Evolutionary conservation across 208 protist species (phyloP).

Genomic region (Tritrichomonas musculus): DNA sequence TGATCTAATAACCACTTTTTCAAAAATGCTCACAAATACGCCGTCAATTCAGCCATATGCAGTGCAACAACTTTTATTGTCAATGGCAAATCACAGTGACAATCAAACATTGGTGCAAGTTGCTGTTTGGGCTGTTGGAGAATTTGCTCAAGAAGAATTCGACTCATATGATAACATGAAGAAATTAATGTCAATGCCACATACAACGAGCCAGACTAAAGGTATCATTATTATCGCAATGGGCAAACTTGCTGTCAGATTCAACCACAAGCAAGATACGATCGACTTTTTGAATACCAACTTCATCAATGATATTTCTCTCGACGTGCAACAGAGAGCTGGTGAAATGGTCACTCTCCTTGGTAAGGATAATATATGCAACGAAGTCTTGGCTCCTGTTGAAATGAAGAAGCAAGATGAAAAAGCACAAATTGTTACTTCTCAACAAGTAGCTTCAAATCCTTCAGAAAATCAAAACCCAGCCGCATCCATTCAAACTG

Average conservation of each 20-base stretch:
- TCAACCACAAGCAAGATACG: neutral
- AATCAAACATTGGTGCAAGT: neutral
- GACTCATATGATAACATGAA: neutral
- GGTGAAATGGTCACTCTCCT: neutral
- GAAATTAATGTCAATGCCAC: neutral
- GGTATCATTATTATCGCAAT: neutral
- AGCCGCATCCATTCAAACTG: no score
- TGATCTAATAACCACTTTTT: neutral
- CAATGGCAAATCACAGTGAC: neutral
- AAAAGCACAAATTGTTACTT: neutral
- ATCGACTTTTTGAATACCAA: neutral
- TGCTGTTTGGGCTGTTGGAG: neutral
- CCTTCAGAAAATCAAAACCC: no score
- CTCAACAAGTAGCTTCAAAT: no score
- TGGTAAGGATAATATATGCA: neutral
- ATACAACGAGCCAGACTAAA: neutral
- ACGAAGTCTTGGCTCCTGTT: neutral
- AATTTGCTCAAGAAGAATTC: neutral
- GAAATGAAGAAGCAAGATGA: neutral
- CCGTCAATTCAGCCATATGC: neutral
- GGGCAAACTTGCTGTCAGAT: neutral
- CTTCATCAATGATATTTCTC: neutral
- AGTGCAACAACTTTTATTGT: neutral
- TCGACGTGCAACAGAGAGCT: neutral
- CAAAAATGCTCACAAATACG: neutral